Base-by-base conservation (phyloP, 2,329 filamentous ascomycete species). In the Calcarisporium arbuscula region DNA sequence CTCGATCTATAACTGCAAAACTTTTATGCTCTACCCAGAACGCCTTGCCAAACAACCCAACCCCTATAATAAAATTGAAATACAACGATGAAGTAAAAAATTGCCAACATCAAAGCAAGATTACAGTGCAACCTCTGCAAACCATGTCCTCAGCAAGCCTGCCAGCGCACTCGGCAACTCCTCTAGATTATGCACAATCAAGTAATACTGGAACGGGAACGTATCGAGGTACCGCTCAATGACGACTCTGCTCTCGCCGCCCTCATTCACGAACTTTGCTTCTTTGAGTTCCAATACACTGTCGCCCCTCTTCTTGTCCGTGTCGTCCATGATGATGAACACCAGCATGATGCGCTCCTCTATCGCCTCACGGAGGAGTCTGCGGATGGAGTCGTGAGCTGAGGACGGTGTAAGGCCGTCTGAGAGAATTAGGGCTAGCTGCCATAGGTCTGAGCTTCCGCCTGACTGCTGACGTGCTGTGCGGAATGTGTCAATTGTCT, bases 341-440 rank as follows among this genome's bases (percentile, higher is more conserved):
- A 98, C 90, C 43, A 96, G 80, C 86, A 98, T 95, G 54, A 99
- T 94, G 12, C 88, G 74, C 62, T 95, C 86, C 58, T 95, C 89
- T 52, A 88, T 80, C 1, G 92, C 90, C 60, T 90, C 82, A 8
- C 92, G 74, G 9, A 98, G 78, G 16, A 96, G 71, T 5, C 86
- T 71, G 12, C 85, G 75, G 47, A 98, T 89, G 5, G 77, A 72
- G 14, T 88, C 85, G 57, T 96, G 90, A 30, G 89, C 82, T 2
- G 70, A 67, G 23, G 74, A 79, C 34, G 94, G 87, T 46, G 89
- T 95, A 17, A 96, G 77, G 8, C 94, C 92, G 51, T 99, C 92
- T 0, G 86, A 94, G 34, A 99, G 80, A 44, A 98, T 85, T 32
- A 98, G 72, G 44, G 92, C 82, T 8, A 99, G 68, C 60, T 99